Evolutionary conservation across 345 rosid species (phyloP), one percentile per base, ranked within the genome.

Genomic region (Bruguiera gymnorhiza): DNA sequence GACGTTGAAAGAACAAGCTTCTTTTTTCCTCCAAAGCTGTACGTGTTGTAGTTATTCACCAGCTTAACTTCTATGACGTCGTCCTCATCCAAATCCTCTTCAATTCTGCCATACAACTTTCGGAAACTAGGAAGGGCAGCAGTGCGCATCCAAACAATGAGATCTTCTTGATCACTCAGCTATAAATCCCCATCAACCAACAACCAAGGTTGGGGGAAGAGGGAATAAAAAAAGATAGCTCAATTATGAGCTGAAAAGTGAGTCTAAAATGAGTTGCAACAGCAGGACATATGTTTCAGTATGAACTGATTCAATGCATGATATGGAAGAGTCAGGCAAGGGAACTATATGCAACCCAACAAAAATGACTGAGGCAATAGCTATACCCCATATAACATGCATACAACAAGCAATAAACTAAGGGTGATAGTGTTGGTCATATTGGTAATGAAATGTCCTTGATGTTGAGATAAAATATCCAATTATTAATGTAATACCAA

Each of bases 111-210:
- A 74, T 89, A 91, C 65, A 89, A 34, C 78, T 91, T 91, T 61
- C 89, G 75, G 78, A 91, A 91, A 85, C 87, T 86, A 62, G 93
- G 91, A n/a, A 87, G 78, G 27, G 97, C 97, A 75, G 97, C 84
- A 71, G 86, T 83, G 34, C 92, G 87, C 95, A 91, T 88, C 97
- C 97, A 89, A 37, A 91, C 86, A 5, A 91, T 84, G 60, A 91
- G 85, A 82, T 91, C 97, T 85, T 91, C 97, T 78, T 91, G 92
- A 68, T 87, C 83, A 46, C 92, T 85, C 68, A 91, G 84, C 97
- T 91, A 69, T 70, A 39, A 66, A 65, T 68, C 61, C 69, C 66
- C 60, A 63, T 46, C 62, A 63, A 32, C 50, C 73, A 30, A 58
- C 36, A 24, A 36, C 26, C 59, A 50, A 24, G 18, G 51, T 24